Conservation (phyloP, 2,329 filamentous ascomycete species). For the Penicillium sp. region DNA sequence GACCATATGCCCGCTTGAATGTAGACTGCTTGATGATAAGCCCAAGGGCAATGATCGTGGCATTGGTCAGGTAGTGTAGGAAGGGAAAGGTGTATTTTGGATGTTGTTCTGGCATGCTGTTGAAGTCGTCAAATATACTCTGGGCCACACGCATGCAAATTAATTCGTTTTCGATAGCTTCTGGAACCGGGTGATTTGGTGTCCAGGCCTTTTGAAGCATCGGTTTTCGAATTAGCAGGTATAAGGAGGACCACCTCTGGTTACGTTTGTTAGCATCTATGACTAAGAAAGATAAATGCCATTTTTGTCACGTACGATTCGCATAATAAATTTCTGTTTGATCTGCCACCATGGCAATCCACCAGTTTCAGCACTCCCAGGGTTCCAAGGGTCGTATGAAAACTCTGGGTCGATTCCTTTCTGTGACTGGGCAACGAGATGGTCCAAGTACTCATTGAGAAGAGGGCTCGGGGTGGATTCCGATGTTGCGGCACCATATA, state of each 20-base stretch:
- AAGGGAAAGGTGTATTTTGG: slow-evolving; percentile 25
- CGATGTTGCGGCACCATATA: slow-evolving; percentile 16
- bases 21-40: slow-evolving; percentile 19
- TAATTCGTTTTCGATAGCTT: slow-evolving; percentile 19
- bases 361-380: not conserved
- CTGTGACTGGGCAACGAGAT: slow-evolving; percentile 16
- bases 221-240: slow-evolving; percentile 16
- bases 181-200: not conserved
- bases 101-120: slow-evolving; percentile 18
- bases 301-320: slow-evolving; percentile 13
- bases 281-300: not conserved
- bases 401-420: slow-evolving; percentile 16
- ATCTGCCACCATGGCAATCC: slow-evolving; percentile 17
- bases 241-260: slow-evolving; percentile 21
- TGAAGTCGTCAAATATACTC: slow-evolving; percentile 19
- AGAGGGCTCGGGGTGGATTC: slow-evolving; percentile 12
- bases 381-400: slow-evolving; percentile 5
- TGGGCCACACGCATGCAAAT: slow-evolving; percentile 21
- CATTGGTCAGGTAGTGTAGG: slow-evolving; percentile 20
- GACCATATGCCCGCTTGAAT: slow-evolving; percentile 15
- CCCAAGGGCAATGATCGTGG: slow-evolving; percentile 21
- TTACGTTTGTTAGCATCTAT: not conserved
- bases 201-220: slow-evolving; percentile 1
- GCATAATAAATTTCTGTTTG: slow-evolving; percentile 24
- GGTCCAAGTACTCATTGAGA: slow-evolving; percentile 19